phyloP scores from a whole-genome alignment of 2,329 filamentous ascomycete genomes.

The Fusarium sterilihyphosum region DNA sequence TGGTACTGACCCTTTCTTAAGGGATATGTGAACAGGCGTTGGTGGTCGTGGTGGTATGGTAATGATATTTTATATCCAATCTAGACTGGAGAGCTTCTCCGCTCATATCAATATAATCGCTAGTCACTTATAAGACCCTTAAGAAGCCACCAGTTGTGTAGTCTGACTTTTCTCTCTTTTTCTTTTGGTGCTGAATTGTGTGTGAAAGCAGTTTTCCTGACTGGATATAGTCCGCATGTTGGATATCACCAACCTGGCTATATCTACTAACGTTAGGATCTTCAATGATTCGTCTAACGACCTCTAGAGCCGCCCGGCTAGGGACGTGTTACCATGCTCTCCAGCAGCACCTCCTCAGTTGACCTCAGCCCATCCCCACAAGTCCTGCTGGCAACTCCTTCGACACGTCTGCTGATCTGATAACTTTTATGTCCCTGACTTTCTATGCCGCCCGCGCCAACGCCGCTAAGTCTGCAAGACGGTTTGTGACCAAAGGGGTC shows the following conservation, averaged over 20 bases:
- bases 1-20: conserved; percentile 63
- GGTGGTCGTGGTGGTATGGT: background rate
- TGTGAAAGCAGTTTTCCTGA: conserved; percentile 11
- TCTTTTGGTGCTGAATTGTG: background rate
- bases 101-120: conserved; percentile 24
- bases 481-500: conserved; percentile 35
- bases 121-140: conserved; percentile 6
- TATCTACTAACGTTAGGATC: background rate
- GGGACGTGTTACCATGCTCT: conserved; percentile 4
- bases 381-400: conserved; percentile 32
- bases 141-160: background rate
- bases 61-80: conserved; percentile 21
- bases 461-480: conserved; percentile 40
- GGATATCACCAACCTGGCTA: conserved; percentile 9
- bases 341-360: background rate
- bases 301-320: conserved; percentile 1
- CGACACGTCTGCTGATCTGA: conserved; percentile 30
- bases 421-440: conserved; percentile 39
- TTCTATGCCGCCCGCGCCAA: conserved; percentile 42
- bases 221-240: conserved; percentile 23
- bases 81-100: conserved; percentile 10
- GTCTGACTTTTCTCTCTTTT: background rate
- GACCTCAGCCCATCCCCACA: conserved; percentile 30
- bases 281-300: conserved; percentile 8
- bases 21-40: background rate